A percentile compares a stretch with the other conserved stretches of the same genome.
These are phyloP conservation scores for Somion occarium DNA, from an alignment of 1,284 basidiomycete genomes.

Conservation along the genomic window DNA sequence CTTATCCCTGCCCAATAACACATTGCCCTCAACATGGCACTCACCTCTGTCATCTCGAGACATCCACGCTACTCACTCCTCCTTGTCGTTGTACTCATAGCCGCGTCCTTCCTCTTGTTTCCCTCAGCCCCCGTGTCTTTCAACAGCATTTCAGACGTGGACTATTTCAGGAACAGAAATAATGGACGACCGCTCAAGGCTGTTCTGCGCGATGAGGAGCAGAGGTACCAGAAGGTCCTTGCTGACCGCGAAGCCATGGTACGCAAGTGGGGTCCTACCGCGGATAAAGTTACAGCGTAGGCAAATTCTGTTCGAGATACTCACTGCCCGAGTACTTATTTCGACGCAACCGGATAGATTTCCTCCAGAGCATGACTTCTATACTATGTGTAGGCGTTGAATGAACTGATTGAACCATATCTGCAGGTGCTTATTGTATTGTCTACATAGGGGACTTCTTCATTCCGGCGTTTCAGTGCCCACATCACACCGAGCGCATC, in stretches of 20 bases:
- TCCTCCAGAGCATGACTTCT: slow-evolving; percentile 16
- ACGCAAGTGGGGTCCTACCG: slow-evolving; percentile 21
- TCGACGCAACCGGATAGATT: slow-evolving; percentile 9
- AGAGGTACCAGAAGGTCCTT: slow-evolving; percentile 13
- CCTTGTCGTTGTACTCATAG: slow-evolving; percentile 10
- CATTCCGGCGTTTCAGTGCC: slow-evolving; percentile 39
- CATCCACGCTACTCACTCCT: slow-evolving; percentile 13
- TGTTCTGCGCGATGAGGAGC: slow-evolving; percentile 15
- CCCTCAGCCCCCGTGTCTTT: slow-evolving; percentile 1
- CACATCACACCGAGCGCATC: slow-evolving; percentile 38
- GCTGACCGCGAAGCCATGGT: slow-evolving; percentile 16
- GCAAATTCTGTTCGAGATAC: slow-evolving; percentile 3
- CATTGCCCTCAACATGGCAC: slow-evolving; percentile 5
- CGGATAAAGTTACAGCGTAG: slow-evolving; percentile 16
- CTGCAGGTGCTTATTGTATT: too few species aligned
- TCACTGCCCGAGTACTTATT: too few species aligned
- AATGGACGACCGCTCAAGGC: slow-evolving; percentile 2
- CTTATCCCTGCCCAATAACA: not conserved
- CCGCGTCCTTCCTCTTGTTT: slow-evolving; percentile 10
- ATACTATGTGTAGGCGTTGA: slow-evolving; percentile 21
- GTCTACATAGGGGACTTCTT: slow-evolving; percentile 43
- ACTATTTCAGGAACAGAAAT: not conserved
- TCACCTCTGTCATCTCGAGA: slow-evolving; percentile 6
- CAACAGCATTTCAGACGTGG: not conserved
- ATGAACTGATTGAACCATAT: too few species aligned